phyloP scores from a whole-genome alignment of 352 stramenopile species.

The Globisporangium cystogenes region DNA sequence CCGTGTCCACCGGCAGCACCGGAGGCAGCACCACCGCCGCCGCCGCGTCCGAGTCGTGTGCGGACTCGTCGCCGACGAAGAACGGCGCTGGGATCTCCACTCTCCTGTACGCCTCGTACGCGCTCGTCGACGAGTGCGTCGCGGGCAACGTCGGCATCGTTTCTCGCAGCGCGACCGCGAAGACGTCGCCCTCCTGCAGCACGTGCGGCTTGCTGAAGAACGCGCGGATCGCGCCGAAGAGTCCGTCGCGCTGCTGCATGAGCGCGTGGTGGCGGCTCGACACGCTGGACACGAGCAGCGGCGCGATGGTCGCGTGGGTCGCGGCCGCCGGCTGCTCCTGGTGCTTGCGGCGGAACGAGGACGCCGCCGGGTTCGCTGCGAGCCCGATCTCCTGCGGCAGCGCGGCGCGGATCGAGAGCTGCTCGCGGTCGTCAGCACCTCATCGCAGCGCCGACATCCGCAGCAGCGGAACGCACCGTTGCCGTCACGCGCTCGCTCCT shows the following conservation, averaged over 20 bases:
- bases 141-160: constrained; percentile 16
- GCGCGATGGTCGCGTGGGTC: constrained; percentile 55
- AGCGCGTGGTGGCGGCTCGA: constrained; percentile 48
- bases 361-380: constrained; percentile 3
- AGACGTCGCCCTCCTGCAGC: constrained; percentile 62
- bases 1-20: constrained; percentile 46
- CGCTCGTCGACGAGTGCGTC: constrained; percentile 11
- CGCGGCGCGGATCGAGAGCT: constrained; percentile 36
- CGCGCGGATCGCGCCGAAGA: constrained; percentile 50
- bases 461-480: constrained; percentile 19
- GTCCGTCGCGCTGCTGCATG: constrained; percentile 48
- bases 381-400: constrained; percentile 47
- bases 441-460: neutral
- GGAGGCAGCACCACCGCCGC: constrained; percentile 33
- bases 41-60: neutral
- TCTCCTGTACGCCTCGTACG: constrained; percentile 34
- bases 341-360: constrained; percentile 37
- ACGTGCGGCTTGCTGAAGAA: constrained; percentile 58
- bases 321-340: constrained; percentile 49
- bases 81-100: constrained; percentile 33
- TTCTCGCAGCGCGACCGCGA: constrained; percentile 54
- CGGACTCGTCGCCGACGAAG: constrained; percentile 3
- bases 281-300: constrained; percentile 55
- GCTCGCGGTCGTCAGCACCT: neutral
- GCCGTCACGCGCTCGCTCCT: constrained; percentile 18